phyloP scores from a whole-genome alignment of 108 stramenopile genomes.

The Nitzschia sp. region DNA sequence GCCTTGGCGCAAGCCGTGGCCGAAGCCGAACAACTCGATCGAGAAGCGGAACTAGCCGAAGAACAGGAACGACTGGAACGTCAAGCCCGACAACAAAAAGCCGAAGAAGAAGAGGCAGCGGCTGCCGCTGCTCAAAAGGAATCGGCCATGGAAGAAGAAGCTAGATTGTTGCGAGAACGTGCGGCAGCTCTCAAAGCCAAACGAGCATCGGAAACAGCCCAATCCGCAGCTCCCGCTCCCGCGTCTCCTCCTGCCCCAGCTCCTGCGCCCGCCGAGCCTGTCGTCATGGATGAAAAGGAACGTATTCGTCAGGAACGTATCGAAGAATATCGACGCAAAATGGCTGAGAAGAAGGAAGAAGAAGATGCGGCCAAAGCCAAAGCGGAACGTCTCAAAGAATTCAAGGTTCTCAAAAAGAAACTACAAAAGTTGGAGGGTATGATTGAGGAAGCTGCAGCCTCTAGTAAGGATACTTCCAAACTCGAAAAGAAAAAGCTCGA shows the following conservation, averaged over 20 bases:
- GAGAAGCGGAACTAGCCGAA: background rate
- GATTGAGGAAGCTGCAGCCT: background rate
- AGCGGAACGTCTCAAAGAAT: slow-evolving; percentile 9
- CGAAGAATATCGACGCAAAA: slow-evolving; percentile 13
- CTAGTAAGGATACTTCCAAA: slow-evolving; percentile 9
- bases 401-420: slow-evolving; percentile 22
- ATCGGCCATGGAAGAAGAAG: slow-evolving; percentile 5
- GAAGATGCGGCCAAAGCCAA: background rate
- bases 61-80: background rate
- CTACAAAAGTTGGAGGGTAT: slow-evolving; percentile 4
- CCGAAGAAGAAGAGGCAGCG: background rate
- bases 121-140: background rate
- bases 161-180: slow-evolving; percentile 3
- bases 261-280: too few relatives aligned
- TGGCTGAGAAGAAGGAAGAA: slow-evolving; percentile 8
- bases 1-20: background rate
- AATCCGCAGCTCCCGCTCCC: background rate
- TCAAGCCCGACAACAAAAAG: background rate
- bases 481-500: slow-evolving; percentile 3
- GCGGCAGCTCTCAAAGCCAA: background rate
- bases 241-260: background rate
- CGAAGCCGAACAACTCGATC: background rate
- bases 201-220: background rate
- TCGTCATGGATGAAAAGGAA: slow-evolving; percentile 11
- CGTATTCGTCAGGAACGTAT: slow-evolving; percentile 6